Evolutionary conservation across 345 rosid genomes (phyloP), one percentile per base, ranked within the genome.

Genomic region (Barbarea vulgaris): DNA sequence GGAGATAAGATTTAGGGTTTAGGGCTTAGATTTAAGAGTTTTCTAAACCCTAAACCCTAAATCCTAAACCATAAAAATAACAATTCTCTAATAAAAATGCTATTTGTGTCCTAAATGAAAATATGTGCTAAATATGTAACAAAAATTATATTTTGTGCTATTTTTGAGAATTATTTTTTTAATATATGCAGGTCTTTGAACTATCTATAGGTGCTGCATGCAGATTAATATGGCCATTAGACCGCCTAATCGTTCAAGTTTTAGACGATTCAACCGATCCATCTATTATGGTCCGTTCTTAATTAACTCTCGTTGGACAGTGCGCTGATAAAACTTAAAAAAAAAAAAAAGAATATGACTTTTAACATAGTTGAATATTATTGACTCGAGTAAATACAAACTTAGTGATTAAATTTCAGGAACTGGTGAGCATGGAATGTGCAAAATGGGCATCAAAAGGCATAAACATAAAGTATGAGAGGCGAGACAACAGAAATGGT

Each of bases 261-360:
- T 81, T 87, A 33, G 90, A 87, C 53, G 88, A 87, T 58, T 87
- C 90, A n/a, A 87, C 87, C 5, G 83, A 84, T 69, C 84, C 81
- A n/a, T 22, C 81, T 18, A 80, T 83, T 55, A 86, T 84, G 88
- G 89, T 86, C 15, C 9, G 61, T 55, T 55, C 30, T 17, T 64
- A 33, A 31, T 27, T 15, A 73, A 13, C 21, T 62, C 36, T 28
- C 34, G 2, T 3, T 4, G 64, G 28, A 28, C 30, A n/a, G n/a
- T n/a, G n/a, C n/a, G n/a, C n/a, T n/a, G n/a, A n/a, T 24, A 3
- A 28, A 24, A 24, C 25, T 3, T 3, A 24, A 24, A n/a, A n/a
- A n/a, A n/a, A n/a, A n/a, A n/a, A n/a, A n/a, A n/a, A n/a, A n/a
- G 2, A 27, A 27, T 19, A 33, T 67, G 37, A 22, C 21, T 22